These are phyloP conservation scores for Chenopodium suecicum DNA, from an alignment of 148 eudicot genomes.

Conservation along the genomic window DNA sequence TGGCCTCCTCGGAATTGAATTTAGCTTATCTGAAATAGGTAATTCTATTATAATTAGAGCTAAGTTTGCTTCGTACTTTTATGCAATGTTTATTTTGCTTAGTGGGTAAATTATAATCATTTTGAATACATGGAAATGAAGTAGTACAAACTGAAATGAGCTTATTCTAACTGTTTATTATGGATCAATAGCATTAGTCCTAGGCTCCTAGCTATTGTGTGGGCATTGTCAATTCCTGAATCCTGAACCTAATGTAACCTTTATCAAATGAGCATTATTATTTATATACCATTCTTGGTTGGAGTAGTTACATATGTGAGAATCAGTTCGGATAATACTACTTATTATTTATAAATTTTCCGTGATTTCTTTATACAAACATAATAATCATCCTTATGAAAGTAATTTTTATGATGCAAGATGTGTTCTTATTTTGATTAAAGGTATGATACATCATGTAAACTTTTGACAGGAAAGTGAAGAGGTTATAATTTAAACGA, in stretches of 20 bases:
- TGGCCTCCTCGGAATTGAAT: slow-evolving; percentile 63
- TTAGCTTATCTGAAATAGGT: slow-evolving; percentile 92
- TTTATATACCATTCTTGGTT: not conserved
- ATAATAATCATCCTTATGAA: too few species aligned
- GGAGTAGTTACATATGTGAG: not conserved
- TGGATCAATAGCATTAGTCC: not conserved
- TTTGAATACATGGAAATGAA: not conserved
- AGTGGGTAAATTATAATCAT: not conserved
- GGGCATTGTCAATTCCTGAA: not conserved
- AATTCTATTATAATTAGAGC: not conserved
- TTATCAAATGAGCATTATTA: not conserved
- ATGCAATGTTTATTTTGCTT: not conserved
- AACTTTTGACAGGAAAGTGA: not conserved
- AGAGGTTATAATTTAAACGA: not conserved
- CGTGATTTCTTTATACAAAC: too few species aligned
- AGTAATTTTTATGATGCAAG: too few species aligned
- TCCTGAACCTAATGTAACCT: not conserved
- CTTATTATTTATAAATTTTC: too few species aligned
- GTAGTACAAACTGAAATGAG: not conserved
- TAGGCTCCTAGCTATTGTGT: too few species aligned
- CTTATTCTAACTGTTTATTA: not conserved
- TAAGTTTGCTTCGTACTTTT: not conserved
- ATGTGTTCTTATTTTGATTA: too few species aligned
- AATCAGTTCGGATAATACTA: too few species aligned
- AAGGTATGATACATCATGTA: not conserved